A percentile compares a stretch with the other conserved stretches of the same genome.
These are phyloP conservation scores for Phaeosphaeria sp. DNA, from an alignment of 2,329 filamentous ascomycete genomes.

Conservation along the genomic window DNA sequence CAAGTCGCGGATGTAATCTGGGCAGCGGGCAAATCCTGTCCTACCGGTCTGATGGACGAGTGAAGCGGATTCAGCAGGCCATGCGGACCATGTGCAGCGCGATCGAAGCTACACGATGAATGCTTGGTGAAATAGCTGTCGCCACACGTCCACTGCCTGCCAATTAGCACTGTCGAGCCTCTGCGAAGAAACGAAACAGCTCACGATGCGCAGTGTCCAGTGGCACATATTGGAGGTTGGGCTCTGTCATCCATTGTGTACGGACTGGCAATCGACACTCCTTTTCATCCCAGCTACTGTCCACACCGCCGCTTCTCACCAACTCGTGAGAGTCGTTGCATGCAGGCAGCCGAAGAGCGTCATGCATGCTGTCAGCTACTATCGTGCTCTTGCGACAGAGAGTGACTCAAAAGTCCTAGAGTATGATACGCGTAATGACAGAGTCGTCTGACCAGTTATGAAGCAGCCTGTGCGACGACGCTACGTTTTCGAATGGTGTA, in stretches of 20 bases:
- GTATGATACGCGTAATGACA: background rate
- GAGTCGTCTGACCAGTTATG: background rate
- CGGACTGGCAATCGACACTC: too few species aligned
- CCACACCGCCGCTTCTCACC: background rate
- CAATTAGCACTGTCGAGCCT: slow-evolving; percentile 6
- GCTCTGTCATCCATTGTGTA: background rate
- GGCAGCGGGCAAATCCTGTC: slow-evolving; percentile 1
- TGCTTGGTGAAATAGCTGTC: slow-evolving; percentile 38
- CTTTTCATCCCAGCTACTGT: background rate
- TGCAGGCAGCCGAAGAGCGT: background rate
- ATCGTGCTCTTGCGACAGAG: too few species aligned
- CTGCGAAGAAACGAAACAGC: background rate
- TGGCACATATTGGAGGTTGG: slow-evolving; percentile 31
- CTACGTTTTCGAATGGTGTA: background rate
- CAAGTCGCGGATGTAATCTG: slow-evolving; percentile 3
- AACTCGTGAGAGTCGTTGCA: background rate
- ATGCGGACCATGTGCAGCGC: slow-evolving; percentile 22
- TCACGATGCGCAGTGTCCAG: slow-evolving; percentile 29
- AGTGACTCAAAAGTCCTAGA: too few species aligned
- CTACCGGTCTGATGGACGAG: slow-evolving; percentile 21
- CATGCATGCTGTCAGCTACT: background rate
- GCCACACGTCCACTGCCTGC: slow-evolving; percentile 32
- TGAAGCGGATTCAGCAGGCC: slow-evolving; percentile 32
- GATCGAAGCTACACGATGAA: slow-evolving; percentile 34
- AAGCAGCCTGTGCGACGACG: background rate